Conservation (phyloP, 306 rosid genomes). For the Fragaria ananassa region DNA sequence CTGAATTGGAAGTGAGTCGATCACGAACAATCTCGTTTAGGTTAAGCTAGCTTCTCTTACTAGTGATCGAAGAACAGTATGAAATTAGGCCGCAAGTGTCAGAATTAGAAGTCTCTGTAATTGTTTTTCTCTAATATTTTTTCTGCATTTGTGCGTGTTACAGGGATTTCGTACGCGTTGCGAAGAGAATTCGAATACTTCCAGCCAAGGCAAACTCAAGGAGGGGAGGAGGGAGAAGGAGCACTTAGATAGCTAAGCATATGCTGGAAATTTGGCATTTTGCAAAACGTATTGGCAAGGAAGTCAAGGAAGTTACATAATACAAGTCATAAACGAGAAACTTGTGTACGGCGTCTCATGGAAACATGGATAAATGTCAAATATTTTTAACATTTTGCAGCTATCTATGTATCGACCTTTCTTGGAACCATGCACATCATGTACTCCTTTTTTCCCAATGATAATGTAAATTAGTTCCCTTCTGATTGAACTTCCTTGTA, state of each 20-base stretch:
- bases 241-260: slow-evolving; percentile 12
- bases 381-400: background rate
- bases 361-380: slow-evolving; percentile 7
- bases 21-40: background rate
- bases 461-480: slow-evolving; percentile 11
- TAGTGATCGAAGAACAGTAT: background rate
- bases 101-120: background rate
- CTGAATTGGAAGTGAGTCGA: slow-evolving; percentile 74
- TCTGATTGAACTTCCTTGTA: slow-evolving; percentile 1
- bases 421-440: slow-evolving; percentile 10
- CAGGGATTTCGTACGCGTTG: slow-evolving; percentile 86
- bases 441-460: background rate
- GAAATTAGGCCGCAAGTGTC: background rate
- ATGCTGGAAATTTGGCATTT: slow-evolving; percentile 19
- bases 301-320: slow-evolving; percentile 29
- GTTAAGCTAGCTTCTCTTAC: background rate
- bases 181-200: slow-evolving; percentile 76
- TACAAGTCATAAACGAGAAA: slow-evolving; percentile 1
- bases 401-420: background rate
- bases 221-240: slow-evolving; percentile 36
- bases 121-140: background rate
- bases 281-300: slow-evolving; percentile 18
- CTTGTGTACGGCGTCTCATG: slow-evolving; percentile 7
- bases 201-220: slow-evolving; percentile 59
- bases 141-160: slow-evolving; percentile 7